Evolutionary conservation across 2,329 filamentous ascomycete species (phyloP).

Genomic region (Phoma sp.): DNA sequence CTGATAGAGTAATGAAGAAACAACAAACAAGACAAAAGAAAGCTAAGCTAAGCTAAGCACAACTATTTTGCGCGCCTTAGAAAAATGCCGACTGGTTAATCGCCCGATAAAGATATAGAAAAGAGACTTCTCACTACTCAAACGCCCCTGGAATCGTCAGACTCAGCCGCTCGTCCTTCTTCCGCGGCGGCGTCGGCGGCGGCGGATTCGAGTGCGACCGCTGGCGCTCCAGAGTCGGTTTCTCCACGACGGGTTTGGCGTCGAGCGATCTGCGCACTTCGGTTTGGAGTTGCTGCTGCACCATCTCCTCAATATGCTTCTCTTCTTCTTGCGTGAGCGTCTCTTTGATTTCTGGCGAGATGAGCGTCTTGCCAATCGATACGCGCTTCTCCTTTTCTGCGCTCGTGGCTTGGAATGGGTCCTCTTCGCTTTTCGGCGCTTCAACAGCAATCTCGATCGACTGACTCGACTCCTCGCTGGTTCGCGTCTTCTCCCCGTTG

Average conservation of each 20-base stretch:
- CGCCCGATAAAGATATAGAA: too few relatives aligned
- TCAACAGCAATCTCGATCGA: constrained; percentile 22
- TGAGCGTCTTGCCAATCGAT: constrained; percentile 47
- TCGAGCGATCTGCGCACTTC: constrained; percentile 39
- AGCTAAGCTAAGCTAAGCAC: background rate
- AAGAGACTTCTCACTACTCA: constrained; percentile 9
- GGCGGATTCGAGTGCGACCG: constrained; percentile 35
- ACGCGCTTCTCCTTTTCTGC: constrained; percentile 41
- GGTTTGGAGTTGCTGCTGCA: constrained; percentile 43
- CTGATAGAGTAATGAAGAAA: background rate
- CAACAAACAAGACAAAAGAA: background rate
- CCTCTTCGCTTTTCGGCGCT: constrained; percentile 38
- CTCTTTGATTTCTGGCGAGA: constrained; percentile 26
- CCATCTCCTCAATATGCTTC: constrained; percentile 43
- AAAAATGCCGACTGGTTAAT: background rate
- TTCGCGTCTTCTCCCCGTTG: constrained; percentile 29
- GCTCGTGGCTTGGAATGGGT: constrained; percentile 40
- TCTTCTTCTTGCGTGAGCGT: constrained; percentile 36
- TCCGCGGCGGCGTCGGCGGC: constrained; percentile 25
- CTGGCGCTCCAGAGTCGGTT: constrained; percentile 25
- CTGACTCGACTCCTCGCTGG: constrained; percentile 38
- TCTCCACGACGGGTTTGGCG: constrained; percentile 7
- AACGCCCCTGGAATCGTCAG: constrained; percentile 45
- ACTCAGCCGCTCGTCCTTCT: constrained; percentile 45
- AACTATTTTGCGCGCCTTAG: background rate